A percentile compares a stretch with the other conserved stretches of the same genome.
phyloP scores from a whole-genome alignment of 345 rosid species.

The Corchorus capsularis region DNA sequence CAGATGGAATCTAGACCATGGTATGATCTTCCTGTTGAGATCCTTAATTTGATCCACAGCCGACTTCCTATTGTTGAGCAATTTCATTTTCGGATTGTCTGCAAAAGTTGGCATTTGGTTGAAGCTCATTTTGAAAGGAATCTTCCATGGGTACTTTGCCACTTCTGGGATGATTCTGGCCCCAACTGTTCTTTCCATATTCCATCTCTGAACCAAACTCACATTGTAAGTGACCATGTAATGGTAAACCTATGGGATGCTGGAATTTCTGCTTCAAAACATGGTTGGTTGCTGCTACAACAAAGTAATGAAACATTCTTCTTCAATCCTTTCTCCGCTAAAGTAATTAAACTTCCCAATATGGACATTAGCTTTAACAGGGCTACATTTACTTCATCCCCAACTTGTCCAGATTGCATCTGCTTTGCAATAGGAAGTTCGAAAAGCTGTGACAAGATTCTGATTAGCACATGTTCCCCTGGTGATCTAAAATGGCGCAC shows the following conservation, averaged over 20 bases:
- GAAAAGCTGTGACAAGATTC: not conserved
- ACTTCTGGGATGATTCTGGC: not conserved
- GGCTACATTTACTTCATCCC: not conserved
- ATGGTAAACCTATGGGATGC: not conserved
- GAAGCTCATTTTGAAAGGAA: not conserved
- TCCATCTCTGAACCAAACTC: not conserved
- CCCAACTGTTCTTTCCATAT: not conserved
- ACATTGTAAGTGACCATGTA: not conserved
- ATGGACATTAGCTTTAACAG: not conserved
- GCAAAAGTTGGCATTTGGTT: not conserved
- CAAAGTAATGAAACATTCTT: not conserved
- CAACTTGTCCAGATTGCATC: conserved; percentile 5
- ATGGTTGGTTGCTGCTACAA: not conserved
- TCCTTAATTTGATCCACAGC: not conserved
- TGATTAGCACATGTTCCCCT: not conserved
- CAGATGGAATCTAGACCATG: not conserved
- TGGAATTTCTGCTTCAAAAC: not conserved
- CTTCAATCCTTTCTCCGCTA: not conserved
- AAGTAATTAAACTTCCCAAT: not conserved
- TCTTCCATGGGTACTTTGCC: not conserved
- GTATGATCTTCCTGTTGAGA: not conserved
- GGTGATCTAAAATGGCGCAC: not conserved
- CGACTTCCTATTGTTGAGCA: not conserved
- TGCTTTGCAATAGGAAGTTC: not conserved
- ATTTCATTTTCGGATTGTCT: not conserved